A percentile compares a stretch with the other conserved stretches of the same genome.
These are phyloP conservation scores for Cadophora luteo-olivacea DNA, from an alignment of 2,329 filamentous ascomycete genomes.

Conservation along the genomic window DNA sequence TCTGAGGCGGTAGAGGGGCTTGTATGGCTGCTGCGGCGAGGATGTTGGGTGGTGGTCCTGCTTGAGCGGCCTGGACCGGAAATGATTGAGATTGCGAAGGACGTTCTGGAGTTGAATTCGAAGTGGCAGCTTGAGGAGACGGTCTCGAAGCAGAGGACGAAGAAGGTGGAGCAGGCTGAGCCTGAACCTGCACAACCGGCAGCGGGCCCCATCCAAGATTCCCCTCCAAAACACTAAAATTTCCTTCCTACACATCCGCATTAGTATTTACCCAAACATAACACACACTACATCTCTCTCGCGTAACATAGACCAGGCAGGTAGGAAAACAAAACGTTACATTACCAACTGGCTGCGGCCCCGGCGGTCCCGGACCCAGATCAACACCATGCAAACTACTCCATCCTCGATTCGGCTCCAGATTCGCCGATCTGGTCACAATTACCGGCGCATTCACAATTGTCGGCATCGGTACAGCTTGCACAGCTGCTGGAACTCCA, in stretches of 20 bases:
- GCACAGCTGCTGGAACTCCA: no score
- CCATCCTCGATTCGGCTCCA: constrained; percentile 4
- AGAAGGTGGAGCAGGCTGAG: not conserved
- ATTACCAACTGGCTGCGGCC: constrained; percentile 6
- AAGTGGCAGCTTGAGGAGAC: not conserved
- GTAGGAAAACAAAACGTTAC: not conserved
- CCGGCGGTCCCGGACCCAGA: constrained; percentile 19
- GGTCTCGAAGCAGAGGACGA: not conserved
- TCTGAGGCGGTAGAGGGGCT: not conserved
- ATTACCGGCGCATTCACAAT: no score
- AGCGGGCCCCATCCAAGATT: not conserved
- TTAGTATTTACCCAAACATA: no score
- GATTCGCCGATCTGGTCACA: not conserved
- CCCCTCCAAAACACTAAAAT: not conserved
- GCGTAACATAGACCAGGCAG: not conserved
- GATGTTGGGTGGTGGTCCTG: not conserved
- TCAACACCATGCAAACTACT: constrained; percentile 22
- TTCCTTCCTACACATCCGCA: not conserved
- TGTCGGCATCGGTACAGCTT: no score
- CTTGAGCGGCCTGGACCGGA: not conserved
- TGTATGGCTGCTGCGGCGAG: not conserved
- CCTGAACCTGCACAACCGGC: no score
- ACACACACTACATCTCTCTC: no score
- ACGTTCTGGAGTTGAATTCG: not conserved
- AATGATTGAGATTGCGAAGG: not conserved